Evolutionary conservation across 2,329 filamentous ascomycete genomes (phyloP).

Genomic region (Xylaria arbuscula): DNA sequence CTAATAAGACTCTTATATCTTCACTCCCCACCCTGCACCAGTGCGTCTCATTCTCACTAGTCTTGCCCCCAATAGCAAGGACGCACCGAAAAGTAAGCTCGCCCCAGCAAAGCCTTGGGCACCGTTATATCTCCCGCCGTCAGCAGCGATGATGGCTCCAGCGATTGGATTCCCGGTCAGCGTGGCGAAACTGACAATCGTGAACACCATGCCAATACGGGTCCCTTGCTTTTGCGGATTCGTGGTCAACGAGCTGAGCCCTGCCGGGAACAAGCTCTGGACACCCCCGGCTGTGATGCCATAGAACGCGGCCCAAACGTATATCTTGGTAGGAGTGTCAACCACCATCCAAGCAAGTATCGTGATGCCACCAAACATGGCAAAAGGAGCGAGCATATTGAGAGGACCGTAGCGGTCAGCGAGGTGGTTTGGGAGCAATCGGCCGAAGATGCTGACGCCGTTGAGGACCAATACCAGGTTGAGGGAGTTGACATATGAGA

Average conservation of each 20-base stretch:
- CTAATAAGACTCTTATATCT: slow-evolving; percentile 46
- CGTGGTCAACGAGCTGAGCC: slow-evolving; percentile 64
- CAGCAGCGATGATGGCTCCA: slow-evolving; percentile 59
- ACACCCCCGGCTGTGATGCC: slow-evolving; percentile 73
- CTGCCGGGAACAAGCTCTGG: slow-evolving; percentile 74
- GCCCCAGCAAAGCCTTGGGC: slow-evolving; percentile 62
- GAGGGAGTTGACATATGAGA: slow-evolving; percentile 63
- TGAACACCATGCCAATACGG: slow-evolving; percentile 69
- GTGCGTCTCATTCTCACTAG: slow-evolving; percentile 53
- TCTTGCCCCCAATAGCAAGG: slow-evolving; percentile 55
- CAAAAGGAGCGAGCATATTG: slow-evolving; percentile 67
- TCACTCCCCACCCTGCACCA: slow-evolving; percentile 54
- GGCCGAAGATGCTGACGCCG: slow-evolving; percentile 67
- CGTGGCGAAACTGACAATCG: slow-evolving; percentile 64
- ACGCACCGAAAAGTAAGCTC: slow-evolving; percentile 56
- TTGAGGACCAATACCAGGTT: slow-evolving; percentile 74
- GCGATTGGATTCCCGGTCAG: slow-evolving; percentile 64
- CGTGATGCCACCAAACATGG: slow-evolving; percentile 55
- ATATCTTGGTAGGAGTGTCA: slow-evolving; percentile 60
- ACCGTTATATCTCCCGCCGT: slow-evolving; percentile 57
- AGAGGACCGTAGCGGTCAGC: slow-evolving; percentile 69
- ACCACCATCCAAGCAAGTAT: slow-evolving; percentile 71
- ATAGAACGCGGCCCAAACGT: slow-evolving; percentile 71
- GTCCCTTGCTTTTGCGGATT: slow-evolving; percentile 65
- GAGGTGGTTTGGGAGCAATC: slow-evolving; percentile 67